Base-by-base conservation (phyloP, 108 stramenopile genomes). In the Ochromonas danica region DNA sequence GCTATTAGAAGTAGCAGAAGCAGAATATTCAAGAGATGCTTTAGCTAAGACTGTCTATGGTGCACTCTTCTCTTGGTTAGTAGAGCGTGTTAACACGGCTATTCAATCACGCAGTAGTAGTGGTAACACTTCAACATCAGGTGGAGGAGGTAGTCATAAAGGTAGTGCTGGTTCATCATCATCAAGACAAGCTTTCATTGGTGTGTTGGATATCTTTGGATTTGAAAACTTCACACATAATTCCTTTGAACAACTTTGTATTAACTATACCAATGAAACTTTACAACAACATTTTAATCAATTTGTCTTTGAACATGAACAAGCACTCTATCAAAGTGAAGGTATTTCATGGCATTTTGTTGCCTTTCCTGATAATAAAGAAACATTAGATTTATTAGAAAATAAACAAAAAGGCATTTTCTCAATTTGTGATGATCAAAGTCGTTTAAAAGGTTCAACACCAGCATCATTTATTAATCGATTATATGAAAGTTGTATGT, bases 341-440 rank as follows among this genome's bases (percentile, higher is more conserved):
- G 85, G 85, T 36, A 30, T 86, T 38, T 28, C 43, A 40, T 80
- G 79, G 36, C 71, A 63, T 25, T 43, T 67, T 39, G 63, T 86
- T 61, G 51, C 78, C 39, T 85, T 82, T n/a, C 39, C 30, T 28
- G 81, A 81, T 62, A 81, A 81, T 61, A 1, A 75, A 40, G 67
- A 70, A 10, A 40, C 40, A 22, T 40, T 81, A 22, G 81, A 81
- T 43, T 74, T 81, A 22, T n/a, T 81, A 2, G 33, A 72, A 25
- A 81, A 81, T 10, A 42, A 90, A 79, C 91, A 91, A 39, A 89
- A 91, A 40, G 95, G 95, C 77, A 93, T 98, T 70, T 71, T 96
- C 43, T 89, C 93, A 10, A 71, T 98, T 14, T 79, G 96, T 42
- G 95, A 98, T 79, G 97, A 98, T 70, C 93, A 95, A 72, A 95